Base-by-base conservation (phyloP, 108 stramenopile genomes). In the Cyclotella kingstonii region DNA sequence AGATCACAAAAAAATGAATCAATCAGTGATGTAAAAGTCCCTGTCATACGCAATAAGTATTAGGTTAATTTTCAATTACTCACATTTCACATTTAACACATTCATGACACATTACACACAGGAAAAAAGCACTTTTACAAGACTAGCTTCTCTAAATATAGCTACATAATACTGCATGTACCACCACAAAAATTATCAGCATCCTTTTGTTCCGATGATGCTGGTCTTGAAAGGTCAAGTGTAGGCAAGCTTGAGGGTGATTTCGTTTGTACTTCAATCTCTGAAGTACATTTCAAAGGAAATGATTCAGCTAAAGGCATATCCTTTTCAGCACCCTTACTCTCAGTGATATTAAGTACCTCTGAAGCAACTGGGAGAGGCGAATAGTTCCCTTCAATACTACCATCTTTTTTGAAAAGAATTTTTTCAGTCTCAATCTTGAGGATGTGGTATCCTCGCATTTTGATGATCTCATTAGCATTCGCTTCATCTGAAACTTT, bases 381-480 rank as follows among this genome's bases (percentile, higher is more conserved):
- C 8, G 54, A 21, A 30, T 66, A 66, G 45, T 66, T 57, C 38
- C 73, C 73, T 17, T 56, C 54, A 36, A 81, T 68, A 36, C 56
- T 77, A 10, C 76, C 80, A 58, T 77, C 80, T 35, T 74, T 63
- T 31, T 81, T 77, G 43, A 81, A 72, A 0, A 78, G 57, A 36
- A 81, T 78, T 34, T 46, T 60, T 45, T 53, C 57, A 18, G 80
- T 77, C 42, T 74, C 80, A n/a, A 59, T 22, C 45, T 74, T 74
- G 29, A 60, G 55, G 36, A 81, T 61, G 35, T 66, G 39, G 62
- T 89, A 93, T 45, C 91, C 91, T 33, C 91, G 75, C 86, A 93
- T 93, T 48, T 64, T 64, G 35, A 89, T 81, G 36, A 82, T 55
- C 67, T 93, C 86, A 28, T 61, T 66, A 22, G 43, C 42, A 35